Conservation (phyloP, 1,284 basidiomycete species). For the Apiotrichum sp. region DNA sequence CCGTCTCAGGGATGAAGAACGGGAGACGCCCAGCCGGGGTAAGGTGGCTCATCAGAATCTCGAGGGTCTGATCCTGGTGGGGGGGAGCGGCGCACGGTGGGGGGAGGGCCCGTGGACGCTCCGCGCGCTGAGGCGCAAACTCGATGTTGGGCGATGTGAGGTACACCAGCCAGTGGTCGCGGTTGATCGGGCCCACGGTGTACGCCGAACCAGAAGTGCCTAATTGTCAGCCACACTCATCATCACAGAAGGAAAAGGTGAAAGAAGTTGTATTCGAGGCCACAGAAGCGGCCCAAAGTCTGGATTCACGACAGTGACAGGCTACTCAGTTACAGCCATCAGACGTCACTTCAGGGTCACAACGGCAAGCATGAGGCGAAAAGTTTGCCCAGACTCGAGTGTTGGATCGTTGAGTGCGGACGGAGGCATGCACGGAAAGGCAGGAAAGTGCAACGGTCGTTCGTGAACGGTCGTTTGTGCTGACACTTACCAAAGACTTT, state of each 20-base stretch:
- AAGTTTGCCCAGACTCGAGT: too few species aligned
- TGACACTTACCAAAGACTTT: conserved; percentile 54
- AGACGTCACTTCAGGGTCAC: too few species aligned
- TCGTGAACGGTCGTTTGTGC: too few species aligned
- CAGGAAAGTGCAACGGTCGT: too few species aligned
- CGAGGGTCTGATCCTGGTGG: conserved; percentile 79
- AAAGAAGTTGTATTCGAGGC: too few species aligned
- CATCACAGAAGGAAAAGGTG: too few species aligned
- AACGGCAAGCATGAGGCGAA: too few species aligned
- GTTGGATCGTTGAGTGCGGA: too few species aligned
- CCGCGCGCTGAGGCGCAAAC: conserved; percentile 1
- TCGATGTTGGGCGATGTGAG: conserved; percentile 59
- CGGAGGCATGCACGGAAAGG: too few species aligned
- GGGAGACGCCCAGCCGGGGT: conserved; percentile 64
- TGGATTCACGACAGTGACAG: too few species aligned
- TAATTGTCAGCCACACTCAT: conserved; percentile 7
- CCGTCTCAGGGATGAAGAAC: conserved; percentile 63
- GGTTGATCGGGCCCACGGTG: conserved; percentile 95
- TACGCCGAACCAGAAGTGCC: conserved; percentile 76
- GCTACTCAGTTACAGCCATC: too few species aligned
- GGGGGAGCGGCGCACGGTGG: conserved; percentile 6
- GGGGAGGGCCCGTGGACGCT: conserved; percentile 7
- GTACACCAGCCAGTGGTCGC: conserved; percentile 98
- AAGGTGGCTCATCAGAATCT: conserved; percentile 98
- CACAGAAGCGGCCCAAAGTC: too few species aligned